Percentiles rank a stretch among this genome's conserved stretches.
These are phyloP conservation scores for Plantago ovata DNA, from an alignment of 257 asterid genomes.

Conservation along the genomic window DNA sequence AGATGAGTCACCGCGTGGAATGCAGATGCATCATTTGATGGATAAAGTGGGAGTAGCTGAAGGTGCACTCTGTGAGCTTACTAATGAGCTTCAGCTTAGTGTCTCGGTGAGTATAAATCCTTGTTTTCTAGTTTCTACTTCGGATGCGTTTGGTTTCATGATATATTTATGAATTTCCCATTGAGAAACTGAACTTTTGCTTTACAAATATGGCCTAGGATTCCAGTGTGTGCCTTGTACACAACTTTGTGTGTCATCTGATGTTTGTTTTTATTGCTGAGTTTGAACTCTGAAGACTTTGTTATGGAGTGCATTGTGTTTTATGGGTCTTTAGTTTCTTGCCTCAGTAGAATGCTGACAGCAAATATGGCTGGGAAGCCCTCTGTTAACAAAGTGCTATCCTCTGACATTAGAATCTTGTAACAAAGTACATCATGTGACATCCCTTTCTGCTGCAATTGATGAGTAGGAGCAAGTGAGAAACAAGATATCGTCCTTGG, in stretches of 20 bases:
- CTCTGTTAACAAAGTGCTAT: neutral
- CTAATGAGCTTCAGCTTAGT: slow-evolving; percentile 48
- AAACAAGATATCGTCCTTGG: slow-evolving; percentile 55
- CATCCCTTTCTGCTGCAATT: slow-evolving; percentile 17
- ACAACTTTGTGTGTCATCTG: neutral
- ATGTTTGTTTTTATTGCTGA: neutral
- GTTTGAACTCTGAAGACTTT: neutral
- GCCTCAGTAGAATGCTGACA: neutral
- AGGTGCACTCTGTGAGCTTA: slow-evolving; percentile 63
- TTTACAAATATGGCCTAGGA: neutral
- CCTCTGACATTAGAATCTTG: neutral
- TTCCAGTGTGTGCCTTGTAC: neutral
- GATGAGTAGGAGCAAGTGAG: slow-evolving; percentile 70
- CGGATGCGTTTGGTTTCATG: neutral
- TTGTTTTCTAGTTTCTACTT: slow-evolving; percentile 9
- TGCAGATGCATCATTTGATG: slow-evolving; percentile 54
- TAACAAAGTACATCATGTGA: slow-evolving; percentile 5
- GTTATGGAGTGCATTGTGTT: neutral
- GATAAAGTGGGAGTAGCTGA: slow-evolving; percentile 56
- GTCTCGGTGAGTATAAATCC: slow-evolving; percentile 47
- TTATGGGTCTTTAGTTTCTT: neutral
- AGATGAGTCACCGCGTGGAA: slow-evolving; percentile 29
- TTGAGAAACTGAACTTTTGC: neutral
- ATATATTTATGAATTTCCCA: neutral
- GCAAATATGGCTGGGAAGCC: neutral